A percentile compares a stretch with the other conserved stretches of the same genome.
Evolutionary conservation across 441 rosid species (phyloP).

Genomic region (Gossypium gossypioides): DNA sequence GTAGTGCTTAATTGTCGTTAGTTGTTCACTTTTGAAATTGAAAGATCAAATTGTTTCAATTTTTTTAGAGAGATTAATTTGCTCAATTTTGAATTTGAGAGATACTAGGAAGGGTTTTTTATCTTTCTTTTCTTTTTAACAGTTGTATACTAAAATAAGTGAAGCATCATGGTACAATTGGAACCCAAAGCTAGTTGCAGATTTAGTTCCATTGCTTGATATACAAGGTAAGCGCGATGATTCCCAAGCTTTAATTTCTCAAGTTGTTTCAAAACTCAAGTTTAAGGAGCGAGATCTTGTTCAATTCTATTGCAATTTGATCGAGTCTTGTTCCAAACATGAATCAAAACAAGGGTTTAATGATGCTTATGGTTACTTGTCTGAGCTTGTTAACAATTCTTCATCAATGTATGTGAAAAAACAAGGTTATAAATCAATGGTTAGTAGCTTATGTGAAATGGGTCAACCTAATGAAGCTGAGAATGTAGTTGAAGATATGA

Average conservation of each 20-base stretch:
- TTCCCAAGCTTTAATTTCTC: conserved; percentile 34
- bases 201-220: conserved; percentile 47
- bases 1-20: no score
- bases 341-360: conserved; percentile 39
- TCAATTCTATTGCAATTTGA: conserved; percentile 48
- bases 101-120: not conserved
- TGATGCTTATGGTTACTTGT: conserved; percentile 28
- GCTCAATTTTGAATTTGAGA: no score
- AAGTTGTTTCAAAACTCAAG: conserved; percentile 34
- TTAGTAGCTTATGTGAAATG: conserved; percentile 57
- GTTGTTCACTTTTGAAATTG: no score
- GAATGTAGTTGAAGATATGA: conserved; percentile 42
- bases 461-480: conserved; percentile 62
- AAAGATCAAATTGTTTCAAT: no score
- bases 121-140: not conserved
- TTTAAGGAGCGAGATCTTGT: conserved; percentile 46
- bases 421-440: conserved; percentile 54
- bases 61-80: no score
- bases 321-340: conserved; percentile 49
- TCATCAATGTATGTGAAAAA: conserved; percentile 51
- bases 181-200: conserved; percentile 70
- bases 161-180: conserved; percentile 73
- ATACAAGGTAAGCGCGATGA: conserved; percentile 40
- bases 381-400: conserved; percentile 29
- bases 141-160: conserved; percentile 56